Base-by-base conservation (phyloP, 192 early-diverging fungal genomes). In the Gryganskiella cystojenkinii region DNA sequence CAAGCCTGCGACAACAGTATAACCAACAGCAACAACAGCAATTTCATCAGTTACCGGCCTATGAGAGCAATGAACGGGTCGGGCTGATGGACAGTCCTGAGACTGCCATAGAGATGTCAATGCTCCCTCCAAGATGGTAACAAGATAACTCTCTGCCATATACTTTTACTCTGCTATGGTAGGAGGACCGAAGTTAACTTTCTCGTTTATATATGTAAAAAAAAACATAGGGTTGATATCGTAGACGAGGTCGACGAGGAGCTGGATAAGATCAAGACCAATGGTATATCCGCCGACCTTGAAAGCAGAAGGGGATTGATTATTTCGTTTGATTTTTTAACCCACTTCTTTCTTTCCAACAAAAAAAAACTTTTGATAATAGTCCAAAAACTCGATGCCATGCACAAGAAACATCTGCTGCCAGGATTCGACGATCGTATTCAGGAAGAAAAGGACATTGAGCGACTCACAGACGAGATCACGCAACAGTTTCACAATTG, bases 391-490 rank as follows among this genome's bases (percentile, higher is more conserved):
- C 86, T 99, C 9, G 91, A 95, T 34, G 81, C 56, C 7, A 87
- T 96, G 82, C 95, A 99, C 81, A 92, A 91, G 67, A 92, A 92
- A 64, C 93, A 96, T 71, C 76, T 96, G 19, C 70, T 98, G 55
- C 97, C 97, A 20, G 96, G 96, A 33, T 99, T 99, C 64, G 95
- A 97, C 60, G 96, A 99, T 82, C 87, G 90, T 22, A 80, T 87
- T 0, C 85, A 76, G 3, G 93, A 95, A 71, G 92, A 95, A 70
- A 82, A 84, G 55, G 91, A 90, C 51, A 98, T 98, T 53, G 91
- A 96, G 34, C 75, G 80, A 24, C 73, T 96, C 47, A 95, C 96
- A 6, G 86, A 90, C 6, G 90, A 93, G 14, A 95, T 99, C 60
- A 96, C 96, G 4, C 76, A 87, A 86, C 91, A 92, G 88, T 96